Evolutionary conservation across 106 monocot species (phyloP), one percentile per base, ranked within the genome.

Genomic region (Dendrobium officinale): DNA sequence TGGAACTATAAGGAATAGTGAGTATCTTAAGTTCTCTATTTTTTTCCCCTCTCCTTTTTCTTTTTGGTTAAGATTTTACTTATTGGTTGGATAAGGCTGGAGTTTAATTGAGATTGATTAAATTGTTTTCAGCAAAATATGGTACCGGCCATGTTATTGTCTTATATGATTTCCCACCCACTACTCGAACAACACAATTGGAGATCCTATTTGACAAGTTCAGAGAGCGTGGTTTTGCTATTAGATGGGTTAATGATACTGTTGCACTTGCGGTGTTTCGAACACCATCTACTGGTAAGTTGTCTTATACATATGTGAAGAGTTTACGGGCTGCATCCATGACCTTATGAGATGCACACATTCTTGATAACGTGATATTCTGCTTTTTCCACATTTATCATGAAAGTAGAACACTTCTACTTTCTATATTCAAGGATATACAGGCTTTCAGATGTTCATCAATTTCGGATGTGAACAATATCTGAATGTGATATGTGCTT

Each of bases 181-280:
- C 79, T 59, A 98, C 91, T 19, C 70, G 88, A 26, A 92, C 92
- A 11, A 82, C 40, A 18, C 91, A 98, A n/a, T 78, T 98, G 80
- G 94, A 98, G 80, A 92, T 80, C 78, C 64, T 89, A 51, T 90
- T 94, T 73, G 88, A 91, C 75, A 80, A 49, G 18, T 94, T 79
- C 40, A 73, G 67, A 40, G 90, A 88, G 58, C 72, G 74, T 76
- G 88, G 82, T 22, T 76, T 97, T 76, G 87, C 89, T 40, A 91
- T 97, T 81, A 88, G 97, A 17, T 94, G 97, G 94, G 84, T 98
- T 26, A 85, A 91, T 83, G 92, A 98, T 59, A 98, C 92, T 27
- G 82, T 76, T 80, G 94, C 97, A 40, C 88, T 98, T 79, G 97
- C 92, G 19, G 94, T 94, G 26, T 98, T 98, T 68, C 85, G 84